These are phyloP conservation scores for Candida smagusa DNA, from an alignment of 1,139 yeast species.

Conservation along the genomic window DNA sequence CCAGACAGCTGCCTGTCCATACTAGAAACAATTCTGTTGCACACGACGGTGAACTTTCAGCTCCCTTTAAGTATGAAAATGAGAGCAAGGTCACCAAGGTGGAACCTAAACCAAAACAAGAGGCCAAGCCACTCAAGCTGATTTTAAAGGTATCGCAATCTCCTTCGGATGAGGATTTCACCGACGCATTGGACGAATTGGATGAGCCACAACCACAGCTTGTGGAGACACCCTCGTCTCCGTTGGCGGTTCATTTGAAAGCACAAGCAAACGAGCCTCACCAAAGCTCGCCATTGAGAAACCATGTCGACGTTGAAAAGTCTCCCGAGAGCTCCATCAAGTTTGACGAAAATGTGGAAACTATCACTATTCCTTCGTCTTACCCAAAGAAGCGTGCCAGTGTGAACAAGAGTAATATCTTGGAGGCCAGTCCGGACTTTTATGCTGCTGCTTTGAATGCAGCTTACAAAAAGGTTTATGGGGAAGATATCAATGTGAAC, in stretches of 20 bases:
- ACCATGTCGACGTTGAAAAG: slow-evolving; percentile 4
- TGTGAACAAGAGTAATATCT: background rate
- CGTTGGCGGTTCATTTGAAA: background rate
- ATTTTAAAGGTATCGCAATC: slow-evolving; percentile 30
- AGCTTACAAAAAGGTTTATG: slow-evolving; percentile 41
- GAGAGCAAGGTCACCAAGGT: background rate
- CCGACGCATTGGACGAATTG: slow-evolving; percentile 8
- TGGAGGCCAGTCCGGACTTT: slow-evolving; percentile 13
- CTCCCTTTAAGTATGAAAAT: background rate
- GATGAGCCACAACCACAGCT: background rate
- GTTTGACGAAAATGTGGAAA: slow-evolving; percentile 39
- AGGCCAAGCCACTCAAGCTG: slow-evolving; percentile 29
- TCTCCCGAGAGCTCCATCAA: slow-evolving; percentile 31
- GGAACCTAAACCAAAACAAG: background rate
- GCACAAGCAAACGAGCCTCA: background rate
- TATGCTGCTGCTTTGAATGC: slow-evolving; percentile 41
- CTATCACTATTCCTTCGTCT: slow-evolving; percentile 26
- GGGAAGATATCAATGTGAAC: slow-evolving; percentile 11
- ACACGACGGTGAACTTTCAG: background rate
- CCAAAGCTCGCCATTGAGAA: background rate
- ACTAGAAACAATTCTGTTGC: background rate
- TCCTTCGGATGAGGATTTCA: slow-evolving; percentile 10
- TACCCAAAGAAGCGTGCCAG: slow-evolving; percentile 2
- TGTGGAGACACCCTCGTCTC: background rate
- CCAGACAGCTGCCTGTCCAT: background rate